A percentile compares a stretch with the other conserved stretches of the same genome.
Evolutionary conservation across 192 early-diverging fungal genomes (phyloP).

Genomic region (Backusella tuberculispora): DNA sequence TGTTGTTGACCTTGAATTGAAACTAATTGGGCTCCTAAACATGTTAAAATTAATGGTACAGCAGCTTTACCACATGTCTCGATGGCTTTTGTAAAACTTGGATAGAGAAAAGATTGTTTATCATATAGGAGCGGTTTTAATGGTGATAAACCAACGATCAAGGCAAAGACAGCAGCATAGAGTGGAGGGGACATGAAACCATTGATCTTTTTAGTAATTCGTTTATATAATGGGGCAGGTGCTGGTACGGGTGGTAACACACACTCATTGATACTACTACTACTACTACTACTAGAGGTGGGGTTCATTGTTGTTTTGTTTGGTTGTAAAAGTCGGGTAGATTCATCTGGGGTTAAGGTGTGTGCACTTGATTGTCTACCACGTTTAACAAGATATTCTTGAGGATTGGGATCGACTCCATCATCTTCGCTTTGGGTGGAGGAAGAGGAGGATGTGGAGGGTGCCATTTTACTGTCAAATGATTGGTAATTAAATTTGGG

Average conservation of each 20-base stretch:
- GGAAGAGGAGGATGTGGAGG: not conserved
- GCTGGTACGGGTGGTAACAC: not conserved
- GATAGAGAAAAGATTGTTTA: slow-evolving; percentile 52
- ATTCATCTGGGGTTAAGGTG: not conserved
- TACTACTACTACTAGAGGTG: slow-evolving; percentile 19
- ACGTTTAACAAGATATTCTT: not conserved
- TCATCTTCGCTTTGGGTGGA: not conserved
- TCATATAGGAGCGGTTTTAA: slow-evolving; percentile 66
- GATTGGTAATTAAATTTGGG: slow-evolving; percentile 11
- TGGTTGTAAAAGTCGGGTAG: not conserved
- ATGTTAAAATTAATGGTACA: slow-evolving; percentile 77
- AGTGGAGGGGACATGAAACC: slow-evolving; percentile 69
- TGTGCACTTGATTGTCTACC: slow-evolving; percentile 12
- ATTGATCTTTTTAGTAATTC: slow-evolving; percentile 7
- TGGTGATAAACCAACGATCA: slow-evolving; percentile 67
- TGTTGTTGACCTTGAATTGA: slow-evolving; percentile 25
- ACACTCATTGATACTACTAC: too few relatives aligned
- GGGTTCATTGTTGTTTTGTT: not conserved
- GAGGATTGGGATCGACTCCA: not conserved
- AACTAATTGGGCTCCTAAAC: slow-evolving; percentile 71
- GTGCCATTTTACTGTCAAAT: slow-evolving; percentile 1
- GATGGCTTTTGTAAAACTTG: slow-evolving; percentile 64
- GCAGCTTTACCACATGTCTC: slow-evolving; percentile 76
- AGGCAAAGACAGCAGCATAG: slow-evolving; percentile 67
- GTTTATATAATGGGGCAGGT: not conserved